These are phyloP conservation scores for Cornus florida DNA, from an alignment of 148 eudicot genomes.

Conservation along the genomic window DNA sequence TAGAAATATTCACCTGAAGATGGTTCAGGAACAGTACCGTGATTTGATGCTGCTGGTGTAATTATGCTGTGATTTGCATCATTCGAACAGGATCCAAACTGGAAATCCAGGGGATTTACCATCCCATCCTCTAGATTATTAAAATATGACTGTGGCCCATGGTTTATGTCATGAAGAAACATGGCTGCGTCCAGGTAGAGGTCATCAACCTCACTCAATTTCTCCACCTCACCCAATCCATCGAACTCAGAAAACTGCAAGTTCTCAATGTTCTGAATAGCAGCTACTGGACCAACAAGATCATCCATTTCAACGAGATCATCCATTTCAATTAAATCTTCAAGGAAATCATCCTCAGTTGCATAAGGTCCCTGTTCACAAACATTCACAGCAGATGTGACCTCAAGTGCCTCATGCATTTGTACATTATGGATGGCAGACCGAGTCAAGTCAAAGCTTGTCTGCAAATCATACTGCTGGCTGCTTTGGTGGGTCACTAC, in stretches of 20 bases:
- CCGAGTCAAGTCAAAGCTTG: too few species aligned
- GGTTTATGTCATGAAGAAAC: constrained; percentile 28
- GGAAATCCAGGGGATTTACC: constrained; percentile 26
- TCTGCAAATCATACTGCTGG: too few species aligned
- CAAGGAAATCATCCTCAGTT: constrained; percentile 46
- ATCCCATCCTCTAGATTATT: constrained; percentile 17
- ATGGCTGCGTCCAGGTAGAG: constrained; percentile 41
- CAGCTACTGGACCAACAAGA: constrained; percentile 51
- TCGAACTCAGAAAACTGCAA: constrained; percentile 25
- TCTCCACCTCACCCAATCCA: constrained; percentile 46
- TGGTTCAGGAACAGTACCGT: constrained; percentile 26
- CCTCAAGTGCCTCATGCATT: too few species aligned
- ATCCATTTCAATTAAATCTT: too few species aligned
- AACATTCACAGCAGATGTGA: too few species aligned
- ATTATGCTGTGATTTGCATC: constrained; percentile 17
- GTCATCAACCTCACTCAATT: too few species aligned
- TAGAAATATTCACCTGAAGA: constrained; percentile 53
- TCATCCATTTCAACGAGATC: constrained; percentile 81
- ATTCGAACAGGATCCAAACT: constrained; percentile 15
- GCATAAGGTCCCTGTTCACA: constrained; percentile 14
- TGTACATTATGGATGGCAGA: too few species aligned
- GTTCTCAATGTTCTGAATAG: constrained; percentile 13
- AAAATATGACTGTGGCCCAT: neutral
- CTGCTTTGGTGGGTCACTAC: too few species aligned
- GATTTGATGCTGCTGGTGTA: constrained; percentile 27